Evolutionary conservation across 1,139 yeast genomes (phyloP).

Genomic region (Zhuliangozyma parablackwelliae): DNA sequence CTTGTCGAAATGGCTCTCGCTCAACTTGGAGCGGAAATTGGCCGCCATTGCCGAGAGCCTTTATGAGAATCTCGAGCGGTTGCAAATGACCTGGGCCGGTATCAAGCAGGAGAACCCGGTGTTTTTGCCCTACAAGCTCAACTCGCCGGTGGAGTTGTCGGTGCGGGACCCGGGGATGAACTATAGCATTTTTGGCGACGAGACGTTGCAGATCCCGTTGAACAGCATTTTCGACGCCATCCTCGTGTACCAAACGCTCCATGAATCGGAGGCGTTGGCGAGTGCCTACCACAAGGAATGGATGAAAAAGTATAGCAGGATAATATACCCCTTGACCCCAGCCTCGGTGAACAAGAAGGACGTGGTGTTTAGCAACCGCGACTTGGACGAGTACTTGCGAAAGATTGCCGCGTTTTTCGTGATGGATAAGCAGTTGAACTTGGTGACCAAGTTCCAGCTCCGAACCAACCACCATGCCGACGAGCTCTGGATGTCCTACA

Average conservation of each 20-base stretch:
- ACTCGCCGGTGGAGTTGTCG: slow-evolving; percentile 80
- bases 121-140: slow-evolving; percentile 61
- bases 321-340: slow-evolving; percentile 61
- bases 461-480: slow-evolving; percentile 56
- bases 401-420: slow-evolving; percentile 75
- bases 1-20: slow-evolving; percentile 66
- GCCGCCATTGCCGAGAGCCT: slow-evolving; percentile 57
- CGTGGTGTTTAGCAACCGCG: slow-evolving; percentile 19
- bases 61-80: slow-evolving; percentile 49
- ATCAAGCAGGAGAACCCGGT: slow-evolving; percentile 31
- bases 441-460: slow-evolving; percentile 52
- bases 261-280: slow-evolving; percentile 57
- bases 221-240: slow-evolving; percentile 78
- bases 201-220: slow-evolving; percentile 48
- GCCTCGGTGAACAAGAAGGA: slow-evolving; percentile 20
- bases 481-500: slow-evolving; percentile 75
- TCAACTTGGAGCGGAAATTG: slow-evolving; percentile 58
- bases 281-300: slow-evolving; percentile 69
- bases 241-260: slow-evolving; percentile 72
- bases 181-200: slow-evolving; percentile 45
- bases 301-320: slow-evolving; percentile 64
- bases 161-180: slow-evolving; percentile 53
- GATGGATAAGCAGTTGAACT: slow-evolving; percentile 63
- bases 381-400: slow-evolving; percentile 51
- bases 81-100: slow-evolving; percentile 57